Conservation (phyloP, 2,329 filamentous ascomycete genomes). For the Fusarium sp. region DNA sequence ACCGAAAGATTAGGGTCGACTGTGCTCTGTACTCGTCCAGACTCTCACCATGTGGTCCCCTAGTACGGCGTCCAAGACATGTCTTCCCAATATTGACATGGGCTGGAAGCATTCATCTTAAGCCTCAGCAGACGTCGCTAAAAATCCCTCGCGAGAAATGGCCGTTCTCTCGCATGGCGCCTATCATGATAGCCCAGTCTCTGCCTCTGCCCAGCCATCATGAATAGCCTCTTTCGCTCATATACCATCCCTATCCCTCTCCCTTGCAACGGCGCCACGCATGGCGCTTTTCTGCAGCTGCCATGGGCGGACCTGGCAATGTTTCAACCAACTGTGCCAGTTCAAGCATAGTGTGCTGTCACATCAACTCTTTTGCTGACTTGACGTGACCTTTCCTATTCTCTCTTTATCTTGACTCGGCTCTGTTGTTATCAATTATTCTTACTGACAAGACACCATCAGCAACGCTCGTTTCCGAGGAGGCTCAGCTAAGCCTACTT, state of each 20-base stretch:
- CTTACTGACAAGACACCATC: slow-evolving; percentile 43
- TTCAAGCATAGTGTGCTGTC: slow-evolving; percentile 41
- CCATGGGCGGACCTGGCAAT: slow-evolving; percentile 24
- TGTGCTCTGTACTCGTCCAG: slow-evolving; percentile 15
- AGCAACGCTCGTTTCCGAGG: slow-evolving; percentile 71
- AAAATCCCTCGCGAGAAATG: neutral
- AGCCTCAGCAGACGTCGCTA: slow-evolving; percentile 1
- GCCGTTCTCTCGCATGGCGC: neutral
- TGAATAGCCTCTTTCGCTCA: slow-evolving; percentile 6
- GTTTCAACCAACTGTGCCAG: slow-evolving; percentile 34
- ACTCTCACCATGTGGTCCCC: slow-evolving; percentile 34
- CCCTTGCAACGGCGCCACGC: slow-evolving; percentile 26
- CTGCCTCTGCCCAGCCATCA: neutral
- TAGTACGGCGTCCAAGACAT: slow-evolving; percentile 37
- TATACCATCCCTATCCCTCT: slow-evolving; percentile 15
- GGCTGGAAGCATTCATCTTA: neutral
- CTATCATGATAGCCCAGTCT: slow-evolving; percentile 1
- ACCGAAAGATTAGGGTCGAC: slow-evolving; percentile 15
- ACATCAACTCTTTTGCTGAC: slow-evolving; percentile 14
- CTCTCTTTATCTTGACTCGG: slow-evolving; percentile 8
- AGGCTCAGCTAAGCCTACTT: slow-evolving; percentile 61
- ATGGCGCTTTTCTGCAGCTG: slow-evolving; percentile 27
- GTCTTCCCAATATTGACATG: slow-evolving; percentile 10
- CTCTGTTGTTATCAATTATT: neutral
- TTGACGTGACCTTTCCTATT: slow-evolving; percentile 4